Base-by-base conservation (phyloP, 2,329 filamentous ascomycete species). In the Diaporthe aspalathi region DNA sequence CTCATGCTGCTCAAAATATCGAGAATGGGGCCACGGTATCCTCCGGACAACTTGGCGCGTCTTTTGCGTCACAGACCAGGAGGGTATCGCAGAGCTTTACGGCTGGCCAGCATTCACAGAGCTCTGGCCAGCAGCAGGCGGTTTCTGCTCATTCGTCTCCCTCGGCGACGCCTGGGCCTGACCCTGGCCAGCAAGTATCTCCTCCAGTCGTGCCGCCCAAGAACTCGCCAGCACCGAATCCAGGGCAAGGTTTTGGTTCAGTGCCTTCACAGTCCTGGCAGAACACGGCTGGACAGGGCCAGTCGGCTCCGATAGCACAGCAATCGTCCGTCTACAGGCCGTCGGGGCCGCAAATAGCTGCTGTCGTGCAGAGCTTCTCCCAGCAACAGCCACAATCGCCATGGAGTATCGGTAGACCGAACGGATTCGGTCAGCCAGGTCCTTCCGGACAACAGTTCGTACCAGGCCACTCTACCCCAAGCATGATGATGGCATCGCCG, bases 251-350 rank as follows among this genome's bases (percentile, higher is more conserved):
- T 24, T 50, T 70, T 14, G 68, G 68, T 52, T 52, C 49, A 50
- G 32, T 52, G 16, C 69, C 53, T n/a, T 22, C 60, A 12, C 67
- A 60, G n/a, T 32, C 57, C 1, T 50, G 70, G 49, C 62, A 62
- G 11, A 50, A 45, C 3, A 49, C 53, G 24, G 22, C 38, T 47
- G 52, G 20, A 16, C 65, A 68, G 20, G 56, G 49, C 16, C 63
- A 72, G 20, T 43, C 60, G 8, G 32, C 50, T 40, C 20, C 49
- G 22, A 65, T 35, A 14, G 7, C 72, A 4, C 70, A 72, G 47
- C 70, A 72, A 22, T 27, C 69, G 16, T 73, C 72, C 2, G 66
- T 73, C 29, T 73, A 73, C 57, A 68, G 72, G 52, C 71, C 71
- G 4, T 73, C 71, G 11, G 71, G 63, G 8, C 71, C 69, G 12